Evolutionary conservation across 495 filamentous ascomycete species (phyloP).

Genomic region (Penicillium bovifimosum): DNA sequence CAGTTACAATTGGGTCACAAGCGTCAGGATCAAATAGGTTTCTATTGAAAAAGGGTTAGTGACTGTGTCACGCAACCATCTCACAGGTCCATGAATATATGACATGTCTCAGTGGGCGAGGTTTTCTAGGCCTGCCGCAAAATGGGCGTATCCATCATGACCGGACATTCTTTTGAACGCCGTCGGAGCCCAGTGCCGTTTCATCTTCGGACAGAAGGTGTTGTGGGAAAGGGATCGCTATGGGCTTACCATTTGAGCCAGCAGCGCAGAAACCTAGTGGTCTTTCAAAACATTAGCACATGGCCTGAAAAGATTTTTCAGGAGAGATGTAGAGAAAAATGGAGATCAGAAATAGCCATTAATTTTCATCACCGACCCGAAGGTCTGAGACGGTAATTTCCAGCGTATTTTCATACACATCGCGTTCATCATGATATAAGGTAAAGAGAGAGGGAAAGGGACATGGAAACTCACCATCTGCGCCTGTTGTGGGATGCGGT

Average conservation of each 20-base stretch:
- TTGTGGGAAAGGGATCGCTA: slow-evolving; percentile 7
- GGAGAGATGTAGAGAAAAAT: slow-evolving; percentile 7
- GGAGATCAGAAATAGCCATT: slow-evolving; percentile 81
- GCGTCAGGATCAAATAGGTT: neutral
- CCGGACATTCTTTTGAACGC: slow-evolving; percentile 43
- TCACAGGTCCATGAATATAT: slow-evolving; percentile 17
- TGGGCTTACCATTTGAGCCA: slow-evolving; percentile 28
- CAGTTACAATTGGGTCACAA: slow-evolving; percentile 6
- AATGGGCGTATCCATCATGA: slow-evolving; percentile 83
- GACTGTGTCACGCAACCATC: slow-evolving; percentile 20
- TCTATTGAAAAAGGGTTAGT: slow-evolving; percentile 30
- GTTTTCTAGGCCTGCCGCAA: slow-evolving; percentile 99
- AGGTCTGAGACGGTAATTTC: slow-evolving; percentile 99
- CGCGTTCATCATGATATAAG: slow-evolving; percentile 68
- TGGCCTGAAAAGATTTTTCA: slow-evolving; percentile 3
- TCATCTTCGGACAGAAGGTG: slow-evolving; percentile 65
- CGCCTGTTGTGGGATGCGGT: neutral
- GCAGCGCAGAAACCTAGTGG: neutral
- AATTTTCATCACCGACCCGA: slow-evolving; percentile 70
- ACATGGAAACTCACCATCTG: slow-evolving; percentile 24
- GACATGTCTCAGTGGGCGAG: slow-evolving; percentile 86
- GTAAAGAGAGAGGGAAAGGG: neutral
- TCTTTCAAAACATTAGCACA: slow-evolving; percentile 29
- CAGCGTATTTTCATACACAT: slow-evolving; percentile 80
- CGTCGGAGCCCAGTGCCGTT: slow-evolving; percentile 99